Conservation (phyloP, 2,329 filamentous ascomycete genomes). For the Botrytis galanthina region DNA sequence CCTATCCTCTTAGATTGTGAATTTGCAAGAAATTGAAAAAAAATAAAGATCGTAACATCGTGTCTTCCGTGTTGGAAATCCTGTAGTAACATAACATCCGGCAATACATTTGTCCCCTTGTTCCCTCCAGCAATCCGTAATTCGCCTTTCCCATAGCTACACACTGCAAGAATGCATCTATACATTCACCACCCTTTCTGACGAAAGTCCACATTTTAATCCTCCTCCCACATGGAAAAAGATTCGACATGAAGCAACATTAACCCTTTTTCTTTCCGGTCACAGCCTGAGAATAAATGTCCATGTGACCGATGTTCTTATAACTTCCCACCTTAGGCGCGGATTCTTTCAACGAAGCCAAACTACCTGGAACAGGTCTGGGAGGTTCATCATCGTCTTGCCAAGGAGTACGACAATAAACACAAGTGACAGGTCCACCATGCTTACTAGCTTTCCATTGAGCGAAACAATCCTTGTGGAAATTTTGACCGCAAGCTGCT, state of each 20-base stretch:
- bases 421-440: conserved; percentile 51
- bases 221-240: background rate
- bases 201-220: background rate
- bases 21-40: background rate
- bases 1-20: too few relatives aligned
- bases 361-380: conserved; percentile 14
- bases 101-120: background rate
- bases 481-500: conserved; percentile 54
- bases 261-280: background rate
- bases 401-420: conserved; percentile 60
- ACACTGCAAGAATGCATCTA: background rate
- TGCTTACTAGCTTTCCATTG: conserved; percentile 52
- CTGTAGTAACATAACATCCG: background rate
- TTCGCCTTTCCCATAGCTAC: background rate
- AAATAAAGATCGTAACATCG: background rate
- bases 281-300: conserved; percentile 22
- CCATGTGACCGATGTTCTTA: conserved; percentile 25
- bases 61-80: background rate
- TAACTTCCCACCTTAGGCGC: conserved; percentile 28
- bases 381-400: conserved; percentile 40
- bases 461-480: conserved; percentile 52
- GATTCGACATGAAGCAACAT: background rate
- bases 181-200: too few relatives aligned
- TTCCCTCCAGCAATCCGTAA: background rate
- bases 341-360: conserved; percentile 23